phyloP scores from a whole-genome alignment of 257 asterid species.

The Anisodus tanguticus region DNA sequence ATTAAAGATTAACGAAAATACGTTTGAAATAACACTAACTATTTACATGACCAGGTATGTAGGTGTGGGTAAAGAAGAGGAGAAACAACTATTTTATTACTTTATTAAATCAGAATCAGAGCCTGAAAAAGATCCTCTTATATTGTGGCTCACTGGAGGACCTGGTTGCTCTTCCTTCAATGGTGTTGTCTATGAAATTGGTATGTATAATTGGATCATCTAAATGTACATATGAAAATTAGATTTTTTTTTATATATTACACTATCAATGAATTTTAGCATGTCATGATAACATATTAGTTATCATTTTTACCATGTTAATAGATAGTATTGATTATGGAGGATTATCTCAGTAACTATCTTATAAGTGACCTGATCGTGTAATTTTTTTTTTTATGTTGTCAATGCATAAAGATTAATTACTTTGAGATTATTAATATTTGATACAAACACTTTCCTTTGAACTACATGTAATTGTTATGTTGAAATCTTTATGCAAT shows the following conservation, averaged over 20 bases:
- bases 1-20: not conserved
- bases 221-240: too few species aligned
- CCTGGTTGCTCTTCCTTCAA: constrained; percentile 50
- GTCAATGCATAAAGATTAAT: not conserved
- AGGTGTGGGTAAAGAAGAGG: constrained; percentile 42
- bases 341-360: too few species aligned
- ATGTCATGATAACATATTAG: not conserved
- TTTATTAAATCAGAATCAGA: constrained; percentile 41
- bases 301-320: not conserved
- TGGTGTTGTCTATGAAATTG: constrained; percentile 46
- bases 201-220: constrained; percentile 24
- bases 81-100: constrained; percentile 47
- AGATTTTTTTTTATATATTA: too few species aligned
- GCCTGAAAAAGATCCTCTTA: constrained; percentile 43
- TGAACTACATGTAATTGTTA: not conserved
- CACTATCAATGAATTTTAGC: too few species aligned
- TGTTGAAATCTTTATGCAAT: too few species aligned
- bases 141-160: constrained; percentile 57
- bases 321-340: too few species aligned
- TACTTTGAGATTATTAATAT: not conserved
- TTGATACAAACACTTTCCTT: not conserved
- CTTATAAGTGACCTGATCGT: too few species aligned
- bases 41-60: constrained; percentile 40
- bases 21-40: not conserved
- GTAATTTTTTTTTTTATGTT: too few species aligned